Percentiles rank a stretch among this genome's conserved stretches.
These are phyloP conservation scores for Cladosporium velox DNA, from an alignment of 2,329 filamentous ascomycete genomes.

Conservation along the genomic window DNA sequence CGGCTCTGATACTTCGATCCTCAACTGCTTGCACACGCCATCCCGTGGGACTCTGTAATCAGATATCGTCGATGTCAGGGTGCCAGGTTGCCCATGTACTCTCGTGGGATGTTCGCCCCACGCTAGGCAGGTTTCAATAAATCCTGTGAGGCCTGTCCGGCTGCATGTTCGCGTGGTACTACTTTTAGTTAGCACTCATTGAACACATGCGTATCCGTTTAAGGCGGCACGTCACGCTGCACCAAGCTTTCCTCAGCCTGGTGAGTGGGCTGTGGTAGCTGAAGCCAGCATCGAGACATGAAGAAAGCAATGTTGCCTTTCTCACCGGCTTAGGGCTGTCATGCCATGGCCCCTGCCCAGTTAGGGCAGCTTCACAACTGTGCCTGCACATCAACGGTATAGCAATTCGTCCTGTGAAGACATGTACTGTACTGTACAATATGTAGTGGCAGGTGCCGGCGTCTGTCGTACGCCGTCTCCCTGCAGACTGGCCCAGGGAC, in stretches of 20 bases:
- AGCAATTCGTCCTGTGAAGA: not conserved
- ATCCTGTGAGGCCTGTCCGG: not conserved
- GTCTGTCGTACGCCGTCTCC: not conserved
- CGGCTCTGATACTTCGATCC: not conserved
- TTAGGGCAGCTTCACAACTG: not conserved
- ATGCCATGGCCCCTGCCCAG: not conserved
- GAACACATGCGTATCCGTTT: not conserved
- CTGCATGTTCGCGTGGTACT: slow-evolving; percentile 4
- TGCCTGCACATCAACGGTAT: not conserved
- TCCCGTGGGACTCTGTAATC: not conserved
- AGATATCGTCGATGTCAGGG: not conserved
- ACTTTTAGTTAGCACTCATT: not conserved
- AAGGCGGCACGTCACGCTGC: not conserved
- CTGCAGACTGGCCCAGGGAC: not conserved
- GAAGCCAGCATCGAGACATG: not conserved
- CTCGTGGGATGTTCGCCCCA: slow-evolving; percentile 5
- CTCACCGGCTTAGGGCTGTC: not conserved
- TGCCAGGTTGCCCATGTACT: slow-evolving; percentile 1
- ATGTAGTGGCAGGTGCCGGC: slow-evolving; percentile 6
- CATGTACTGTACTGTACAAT: not conserved
- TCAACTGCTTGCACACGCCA: not conserved
- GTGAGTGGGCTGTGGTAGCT: not conserved
- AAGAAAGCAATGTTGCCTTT: not conserved
- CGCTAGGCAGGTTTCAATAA: slow-evolving; percentile 1
- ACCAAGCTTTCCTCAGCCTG: slow-evolving; percentile 1